Evolutionary conservation across 2,329 filamentous ascomycete genomes (phyloP).

Genomic region (Beauveria asiatica): DNA sequence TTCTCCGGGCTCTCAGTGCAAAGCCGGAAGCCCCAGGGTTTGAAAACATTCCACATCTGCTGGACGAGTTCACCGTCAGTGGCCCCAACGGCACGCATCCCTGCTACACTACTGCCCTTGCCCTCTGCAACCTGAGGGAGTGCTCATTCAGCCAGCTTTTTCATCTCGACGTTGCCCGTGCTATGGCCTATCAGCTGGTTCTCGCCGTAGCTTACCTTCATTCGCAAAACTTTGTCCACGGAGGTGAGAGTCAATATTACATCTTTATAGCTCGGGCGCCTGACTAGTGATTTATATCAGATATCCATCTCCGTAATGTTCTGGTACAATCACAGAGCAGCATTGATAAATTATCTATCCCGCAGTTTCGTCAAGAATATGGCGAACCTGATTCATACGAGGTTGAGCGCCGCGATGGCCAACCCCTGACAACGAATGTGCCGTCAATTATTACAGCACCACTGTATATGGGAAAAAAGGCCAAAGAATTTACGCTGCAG

Average conservation of each 20-base stretch:
- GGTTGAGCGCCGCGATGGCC: neutral
- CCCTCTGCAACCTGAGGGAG: neutral
- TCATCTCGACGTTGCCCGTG: conserved; percentile 1
- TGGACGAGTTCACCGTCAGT: too few relatives aligned
- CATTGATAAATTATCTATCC: neutral
- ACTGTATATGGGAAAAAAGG: neutral
- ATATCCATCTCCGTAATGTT: neutral
- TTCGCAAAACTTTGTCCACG: conserved; percentile 3
- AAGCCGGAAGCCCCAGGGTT: too few relatives aligned
- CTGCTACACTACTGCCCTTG: neutral
- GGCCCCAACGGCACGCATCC: conserved; percentile 2
- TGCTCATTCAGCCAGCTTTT: conserved; percentile 2
- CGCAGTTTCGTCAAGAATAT: neutral
- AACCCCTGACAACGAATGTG: neutral
- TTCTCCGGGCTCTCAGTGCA: too few relatives aligned
- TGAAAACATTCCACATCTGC: too few relatives aligned
- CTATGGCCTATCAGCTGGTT: conserved; percentile 2
- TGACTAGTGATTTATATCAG: neutral
- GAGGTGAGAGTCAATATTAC: conserved; percentile 3
- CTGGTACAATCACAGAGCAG: neutral
- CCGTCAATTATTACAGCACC: neutral
- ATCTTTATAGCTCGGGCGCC: neutral
- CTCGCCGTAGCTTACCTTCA: conserved; percentile 10
- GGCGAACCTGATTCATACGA: neutral
- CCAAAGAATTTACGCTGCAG: neutral